Evolutionary conservation across 768 basidiomycete genomes (phyloP).

Genomic region (Tulasnella sp.): DNA sequence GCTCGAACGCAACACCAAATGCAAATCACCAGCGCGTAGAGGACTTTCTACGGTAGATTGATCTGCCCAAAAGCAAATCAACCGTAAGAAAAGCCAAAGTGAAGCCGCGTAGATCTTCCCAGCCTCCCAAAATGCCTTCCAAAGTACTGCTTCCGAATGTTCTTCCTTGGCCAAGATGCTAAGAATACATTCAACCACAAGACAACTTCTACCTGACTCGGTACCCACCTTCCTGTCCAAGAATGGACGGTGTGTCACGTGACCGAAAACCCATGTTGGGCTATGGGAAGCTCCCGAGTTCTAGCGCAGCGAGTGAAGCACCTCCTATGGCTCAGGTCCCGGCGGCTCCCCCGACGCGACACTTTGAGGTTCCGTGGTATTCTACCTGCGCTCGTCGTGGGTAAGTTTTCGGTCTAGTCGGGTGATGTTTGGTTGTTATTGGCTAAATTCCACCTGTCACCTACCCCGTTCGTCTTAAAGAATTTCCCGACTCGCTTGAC

Average conservation of each 20-base stretch:
- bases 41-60: neutral
- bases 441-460: neutral
- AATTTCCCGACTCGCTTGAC: neutral
- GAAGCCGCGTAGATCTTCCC: neutral
- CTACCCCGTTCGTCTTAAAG: neutral
- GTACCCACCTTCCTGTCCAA: neutral
- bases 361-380: neutral
- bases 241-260: neutral
- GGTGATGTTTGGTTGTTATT: neutral
- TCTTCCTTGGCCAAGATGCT: neutral
- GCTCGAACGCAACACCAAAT: neutral
- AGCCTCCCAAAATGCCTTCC: neutral
- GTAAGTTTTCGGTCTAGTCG: neutral
- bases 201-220: neutral
- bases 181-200: neutral
- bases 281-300: neutral
- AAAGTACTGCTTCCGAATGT: neutral
- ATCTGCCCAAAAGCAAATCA: neutral
- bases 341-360: neutral
- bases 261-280: neutral
- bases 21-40: neutral
- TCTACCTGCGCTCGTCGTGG: neutral
- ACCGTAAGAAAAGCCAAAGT: neutral
- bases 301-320: neutral
- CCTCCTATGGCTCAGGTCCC: neutral